Percentiles rank a stretch among this genome's conserved stretches.
phyloP scores from a whole-genome alignment of 106 monocot species.

The Allium cepa region DNA sequence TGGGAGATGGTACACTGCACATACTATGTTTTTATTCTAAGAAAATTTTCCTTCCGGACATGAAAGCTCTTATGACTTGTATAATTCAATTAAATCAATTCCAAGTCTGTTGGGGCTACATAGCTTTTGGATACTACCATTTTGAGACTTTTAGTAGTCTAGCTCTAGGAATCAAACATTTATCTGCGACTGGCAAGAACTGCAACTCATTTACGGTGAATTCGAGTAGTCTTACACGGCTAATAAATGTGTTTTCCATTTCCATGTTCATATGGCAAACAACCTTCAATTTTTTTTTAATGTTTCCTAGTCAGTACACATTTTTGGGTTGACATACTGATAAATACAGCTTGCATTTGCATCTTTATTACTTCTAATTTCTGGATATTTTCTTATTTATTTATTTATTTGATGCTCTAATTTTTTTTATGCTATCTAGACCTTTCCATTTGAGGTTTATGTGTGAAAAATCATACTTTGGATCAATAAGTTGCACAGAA shows the following conservation, averaged over 20 bases:
- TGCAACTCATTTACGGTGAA: neutral
- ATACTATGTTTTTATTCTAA: too few relatives aligned
- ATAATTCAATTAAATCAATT: too few relatives aligned
- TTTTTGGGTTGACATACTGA: neutral
- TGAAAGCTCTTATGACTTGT: too few relatives aligned
- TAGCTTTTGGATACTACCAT: neutral
- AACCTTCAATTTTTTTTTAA: neutral
- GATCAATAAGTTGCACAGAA: slow-evolving; percentile 85
- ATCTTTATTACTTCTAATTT: neutral
- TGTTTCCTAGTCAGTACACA: neutral
- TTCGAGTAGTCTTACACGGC: neutral
- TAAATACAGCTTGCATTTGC: neutral
- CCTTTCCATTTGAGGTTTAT: too few relatives aligned
- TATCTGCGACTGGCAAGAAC: neutral
- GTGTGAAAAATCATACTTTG: slow-evolving; percentile 19
- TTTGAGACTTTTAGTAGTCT: neutral
- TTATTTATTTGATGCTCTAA: too few relatives aligned
- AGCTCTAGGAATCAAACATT: neutral
- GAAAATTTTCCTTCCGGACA: too few relatives aligned
- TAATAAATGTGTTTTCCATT: neutral
- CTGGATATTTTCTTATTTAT: neutral
- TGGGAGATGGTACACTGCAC: too few relatives aligned
- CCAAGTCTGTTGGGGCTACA: too few relatives aligned
- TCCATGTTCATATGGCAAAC: neutral
- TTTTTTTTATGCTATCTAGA: too few relatives aligned